Evolutionary conservation across 352 stramenopile genomes (phyloP).

Genomic region (Phytophthora meadii): DNA sequence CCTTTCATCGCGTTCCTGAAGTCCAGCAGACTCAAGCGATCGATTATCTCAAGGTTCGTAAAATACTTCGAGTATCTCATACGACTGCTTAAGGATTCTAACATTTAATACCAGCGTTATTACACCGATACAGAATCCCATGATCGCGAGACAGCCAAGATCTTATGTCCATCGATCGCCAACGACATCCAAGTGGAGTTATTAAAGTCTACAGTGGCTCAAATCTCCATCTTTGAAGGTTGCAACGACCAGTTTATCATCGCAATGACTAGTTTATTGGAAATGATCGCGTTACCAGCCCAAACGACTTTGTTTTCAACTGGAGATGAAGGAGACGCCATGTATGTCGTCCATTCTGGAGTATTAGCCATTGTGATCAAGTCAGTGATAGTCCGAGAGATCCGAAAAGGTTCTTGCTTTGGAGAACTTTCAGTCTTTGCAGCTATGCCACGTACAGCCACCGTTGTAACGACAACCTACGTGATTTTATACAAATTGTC

Average conservation of each 20-base stretch:
- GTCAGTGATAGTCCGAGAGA: slow-evolving; percentile 65
- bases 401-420: slow-evolving; percentile 74
- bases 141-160: slow-evolving; percentile 69
- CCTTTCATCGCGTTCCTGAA: slow-evolving; percentile 66
- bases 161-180: slow-evolving; percentile 76
- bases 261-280: slow-evolving; percentile 68
- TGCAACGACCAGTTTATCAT: slow-evolving; percentile 68
- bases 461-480: slow-evolving; percentile 66
- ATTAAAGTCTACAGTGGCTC: slow-evolving; percentile 54
- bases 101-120: slow-evolving; percentile 42
- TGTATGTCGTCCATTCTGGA: slow-evolving; percentile 69
- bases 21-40: slow-evolving; percentile 62
- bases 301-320: no score
- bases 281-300: slow-evolving; percentile 63
- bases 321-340: no score
- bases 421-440: slow-evolving; percentile 78
- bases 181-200: slow-evolving; percentile 81
- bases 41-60: slow-evolving; percentile 64
- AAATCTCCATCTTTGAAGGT: slow-evolving; percentile 66
- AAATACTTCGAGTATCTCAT: no score
- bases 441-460: slow-evolving; percentile 57
- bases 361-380: slow-evolving; percentile 69
- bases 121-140: slow-evolving; percentile 75
- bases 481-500: slow-evolving; percentile 71
- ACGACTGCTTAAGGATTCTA: not conserved